phyloP scores from a whole-genome alignment of 495 filamentous ascomycete species.

The Penicillium steckii region DNA sequence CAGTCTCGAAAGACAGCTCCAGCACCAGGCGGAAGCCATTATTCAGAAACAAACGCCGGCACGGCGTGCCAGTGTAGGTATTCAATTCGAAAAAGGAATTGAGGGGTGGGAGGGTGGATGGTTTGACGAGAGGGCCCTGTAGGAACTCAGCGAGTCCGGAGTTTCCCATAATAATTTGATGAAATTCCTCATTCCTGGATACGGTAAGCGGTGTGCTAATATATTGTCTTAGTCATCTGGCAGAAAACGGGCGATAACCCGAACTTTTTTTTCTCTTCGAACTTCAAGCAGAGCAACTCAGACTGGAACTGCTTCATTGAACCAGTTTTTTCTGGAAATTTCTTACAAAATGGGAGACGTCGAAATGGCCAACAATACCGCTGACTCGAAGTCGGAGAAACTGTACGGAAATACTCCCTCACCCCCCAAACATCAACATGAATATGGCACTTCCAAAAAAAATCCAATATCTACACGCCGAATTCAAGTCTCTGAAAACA shows the following conservation, averaged over 20 bases:
- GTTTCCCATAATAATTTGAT: conserved; percentile 35
- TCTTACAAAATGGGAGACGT: conserved; percentile 26
- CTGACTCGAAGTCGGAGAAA: conserved; percentile 38
- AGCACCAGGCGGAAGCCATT: conserved; percentile 69
- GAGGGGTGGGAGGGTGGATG: conserved; percentile 22
- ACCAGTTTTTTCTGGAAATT: too few species aligned
- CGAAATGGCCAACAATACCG: conserved; percentile 29
- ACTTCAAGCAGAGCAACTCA: conserved; percentile 14
- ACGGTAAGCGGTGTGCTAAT: conserved; percentile 21
- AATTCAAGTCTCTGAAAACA: too few species aligned
- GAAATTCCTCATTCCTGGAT: conserved; percentile 21
- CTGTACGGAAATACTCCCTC: conserved; percentile 30
- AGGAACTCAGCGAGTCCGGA: conserved; percentile 7
- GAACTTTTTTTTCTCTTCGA: conserved; percentile 25
- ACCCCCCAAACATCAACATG: not conserved
- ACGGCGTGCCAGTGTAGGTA: conserved; percentile 33
- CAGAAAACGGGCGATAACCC: conserved; percentile 32
- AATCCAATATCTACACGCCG: too few species aligned
- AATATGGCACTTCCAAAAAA: not conserved
- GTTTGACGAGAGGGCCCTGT: conserved; percentile 12
- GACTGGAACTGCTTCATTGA: conserved; percentile 13
- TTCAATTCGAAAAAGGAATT: conserved; percentile 29
- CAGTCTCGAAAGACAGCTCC: conserved; percentile 61
- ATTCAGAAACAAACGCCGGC: conserved; percentile 31
- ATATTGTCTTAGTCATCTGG: conserved; percentile 23